Conservation (phyloP, 768 basidiomycete species). For the Tubosaeta sp. region DNA sequence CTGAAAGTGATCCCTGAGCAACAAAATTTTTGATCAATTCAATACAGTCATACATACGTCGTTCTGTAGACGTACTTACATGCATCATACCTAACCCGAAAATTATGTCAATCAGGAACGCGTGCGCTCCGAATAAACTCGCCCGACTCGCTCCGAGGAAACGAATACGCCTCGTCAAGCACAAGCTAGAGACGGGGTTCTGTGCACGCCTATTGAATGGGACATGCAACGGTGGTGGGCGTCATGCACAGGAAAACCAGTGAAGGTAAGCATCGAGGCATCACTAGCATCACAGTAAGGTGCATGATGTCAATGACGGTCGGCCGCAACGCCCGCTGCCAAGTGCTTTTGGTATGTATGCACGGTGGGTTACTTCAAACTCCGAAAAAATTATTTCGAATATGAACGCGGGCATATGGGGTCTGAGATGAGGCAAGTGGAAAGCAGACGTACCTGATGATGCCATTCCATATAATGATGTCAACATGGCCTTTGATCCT, state of each 20-base stretch:
- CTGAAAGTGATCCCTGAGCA: neutral
- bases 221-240: conserved; percentile 10
- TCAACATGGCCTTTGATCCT: neutral
- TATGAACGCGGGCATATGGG: neutral
- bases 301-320: neutral
- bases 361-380: neutral
- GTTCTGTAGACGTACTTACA: neutral
- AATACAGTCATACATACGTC: neutral
- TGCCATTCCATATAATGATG: no score
- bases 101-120: neutral
- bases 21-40: neutral
- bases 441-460: neutral
- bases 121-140: neutral
- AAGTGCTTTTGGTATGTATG: no score
- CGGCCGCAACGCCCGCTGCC: neutral
- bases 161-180: neutral
- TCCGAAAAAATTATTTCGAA: conserved; percentile 1
- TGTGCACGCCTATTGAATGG: conserved; percentile 3
- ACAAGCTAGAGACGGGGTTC: conserved; percentile 12
- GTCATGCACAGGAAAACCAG: conserved; percentile 1
- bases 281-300: neutral
- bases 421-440: no score
- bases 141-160: neutral
- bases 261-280: neutral
- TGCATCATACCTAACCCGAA: neutral